These are phyloP conservation scores for Boletus pseudopeckii DNA, from an alignment of 768 basidiomycete genomes.

Conservation along the genomic window DNA sequence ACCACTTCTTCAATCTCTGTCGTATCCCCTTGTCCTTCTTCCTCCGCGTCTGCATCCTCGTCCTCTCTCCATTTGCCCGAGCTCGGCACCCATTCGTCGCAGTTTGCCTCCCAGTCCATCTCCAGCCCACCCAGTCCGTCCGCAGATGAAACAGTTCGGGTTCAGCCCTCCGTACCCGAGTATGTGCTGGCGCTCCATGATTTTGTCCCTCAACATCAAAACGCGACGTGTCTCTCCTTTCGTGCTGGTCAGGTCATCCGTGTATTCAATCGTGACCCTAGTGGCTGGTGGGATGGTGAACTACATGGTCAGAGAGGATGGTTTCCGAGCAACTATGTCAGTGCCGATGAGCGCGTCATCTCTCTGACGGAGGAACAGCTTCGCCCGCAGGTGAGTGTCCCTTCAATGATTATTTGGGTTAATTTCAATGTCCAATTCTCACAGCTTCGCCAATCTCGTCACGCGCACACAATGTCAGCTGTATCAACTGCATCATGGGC, in stretches of 20 bases:
- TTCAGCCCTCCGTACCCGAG: slow-evolving; percentile 43
- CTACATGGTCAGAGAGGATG: slow-evolving; percentile 85
- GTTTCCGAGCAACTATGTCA: slow-evolving; percentile 98
- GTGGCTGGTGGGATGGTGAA: slow-evolving; percentile 99
- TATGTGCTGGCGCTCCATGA: slow-evolving; percentile 93
- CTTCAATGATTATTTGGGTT: not conserved
- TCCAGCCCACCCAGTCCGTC: slow-evolving; percentile 41
- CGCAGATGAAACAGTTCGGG: slow-evolving; percentile 48
- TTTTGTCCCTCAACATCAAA: slow-evolving; percentile 68
- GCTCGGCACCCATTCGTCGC: slow-evolving; percentile 30
- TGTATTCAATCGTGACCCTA: slow-evolving; percentile 81
- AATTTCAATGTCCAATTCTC: slow-evolving; percentile 5
- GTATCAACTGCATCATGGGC: slow-evolving; percentile 55
- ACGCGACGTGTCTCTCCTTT: slow-evolving; percentile 83
- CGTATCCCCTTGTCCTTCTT: slow-evolving; percentile 52
- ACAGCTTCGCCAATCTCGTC: slow-evolving; percentile 38
- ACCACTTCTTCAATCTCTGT: slow-evolving; percentile 54
- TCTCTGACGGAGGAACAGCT: slow-evolving; percentile 59
- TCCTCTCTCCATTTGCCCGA: slow-evolving; percentile 46
- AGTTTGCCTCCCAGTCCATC: slow-evolving; percentile 7
- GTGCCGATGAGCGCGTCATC: slow-evolving; percentile 50
- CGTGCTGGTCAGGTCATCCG: slow-evolving; percentile 87
- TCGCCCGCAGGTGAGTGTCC: slow-evolving; percentile 39
- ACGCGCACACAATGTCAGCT: slow-evolving; percentile 49
- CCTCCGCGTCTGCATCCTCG: slow-evolving; percentile 44